Conservation (phyloP, 345 rosid genomes). For the Raphanus raphanistrum region DNA sequence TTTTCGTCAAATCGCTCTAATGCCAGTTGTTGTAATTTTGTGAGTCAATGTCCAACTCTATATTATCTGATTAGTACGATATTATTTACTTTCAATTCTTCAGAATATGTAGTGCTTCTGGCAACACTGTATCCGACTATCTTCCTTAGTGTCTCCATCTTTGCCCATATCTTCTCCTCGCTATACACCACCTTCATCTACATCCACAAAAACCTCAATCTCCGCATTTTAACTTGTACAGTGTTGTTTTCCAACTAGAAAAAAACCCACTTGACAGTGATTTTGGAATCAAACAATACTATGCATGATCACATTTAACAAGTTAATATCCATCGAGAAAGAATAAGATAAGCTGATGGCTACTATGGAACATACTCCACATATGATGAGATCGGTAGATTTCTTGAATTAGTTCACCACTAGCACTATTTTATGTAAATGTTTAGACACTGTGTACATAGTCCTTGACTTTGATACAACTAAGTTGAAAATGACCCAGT, state of each 20-base stretch:
- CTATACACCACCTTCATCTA: constrained; percentile 34
- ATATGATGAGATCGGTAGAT: neutral
- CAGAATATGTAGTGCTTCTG: constrained; percentile 40
- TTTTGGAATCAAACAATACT: neutral
- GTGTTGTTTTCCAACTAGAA: neutral
- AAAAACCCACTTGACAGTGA: neutral
- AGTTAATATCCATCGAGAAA: neutral
- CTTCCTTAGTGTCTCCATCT: constrained; percentile 50
- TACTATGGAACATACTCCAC: neutral
- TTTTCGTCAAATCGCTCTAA: too few species aligned
- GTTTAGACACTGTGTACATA: neutral
- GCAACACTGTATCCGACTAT: constrained; percentile 63
- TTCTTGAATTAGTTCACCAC: neutral
- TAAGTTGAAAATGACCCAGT: neutral
- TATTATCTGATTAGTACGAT: too few species aligned
- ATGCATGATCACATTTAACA: neutral
- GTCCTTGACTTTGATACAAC: neutral
- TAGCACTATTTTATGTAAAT: neutral
- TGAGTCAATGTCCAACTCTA: too few species aligned
- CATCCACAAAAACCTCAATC: neutral
- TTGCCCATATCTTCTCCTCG: constrained; percentile 60
- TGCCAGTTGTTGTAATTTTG: too few species aligned
- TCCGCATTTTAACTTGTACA: constrained; percentile 5
- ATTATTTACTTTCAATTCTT: constrained; percentile 70
- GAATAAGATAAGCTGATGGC: neutral